Evolutionary conservation across 345 rosid genomes (phyloP), one percentile per base, ranked within the genome.

Genomic region (Reutealis trisperma): DNA sequence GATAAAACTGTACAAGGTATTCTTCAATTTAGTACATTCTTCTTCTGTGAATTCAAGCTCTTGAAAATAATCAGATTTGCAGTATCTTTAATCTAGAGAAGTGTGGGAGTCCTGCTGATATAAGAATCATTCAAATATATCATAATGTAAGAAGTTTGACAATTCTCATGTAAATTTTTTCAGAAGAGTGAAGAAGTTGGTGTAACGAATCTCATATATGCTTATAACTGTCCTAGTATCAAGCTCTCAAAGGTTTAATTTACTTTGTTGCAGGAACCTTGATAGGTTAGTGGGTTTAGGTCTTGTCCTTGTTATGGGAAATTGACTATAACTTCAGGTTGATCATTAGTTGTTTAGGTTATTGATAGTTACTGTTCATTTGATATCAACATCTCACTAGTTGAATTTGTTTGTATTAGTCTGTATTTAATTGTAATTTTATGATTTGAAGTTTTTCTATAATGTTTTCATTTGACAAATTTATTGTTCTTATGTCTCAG

Each of bases 1-100:
- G 96, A 93, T 80, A 89, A 87, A 83, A 87, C 96, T 24, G 85
- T 91, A 66, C 93, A 93, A 92, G 99, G 99, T 95, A 86, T 61
- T 78, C 27, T 22, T 55, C 32, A 25, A 27, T 57, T 66, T 25
- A n/a, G 27, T 37, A 30, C 0, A 12, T 44, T 41, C 51, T 52
- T 25, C 1, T 65, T 61, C 16, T 62, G 6, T 47, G 60, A 63
- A 47, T 55, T 22, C 19, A 41, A 55, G n/a, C 41, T n/a, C 8
- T 51, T 30, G 8, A 63, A 74, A 47, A 13, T 13, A 8, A 3
- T 8, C 42, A 47, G 37, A 59, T 18, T 34, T 37, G 42, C 6
- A 45, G 9, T 21, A 71, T 42, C 10, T 58, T 19, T 11, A 70
- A 34, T 32, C 14, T 32, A 25, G 41, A 63, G 37, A 32, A 45